phyloP scores from a whole-genome alignment of 495 filamentous ascomycete species.

The Talaromyces trachyspermus region DNA sequence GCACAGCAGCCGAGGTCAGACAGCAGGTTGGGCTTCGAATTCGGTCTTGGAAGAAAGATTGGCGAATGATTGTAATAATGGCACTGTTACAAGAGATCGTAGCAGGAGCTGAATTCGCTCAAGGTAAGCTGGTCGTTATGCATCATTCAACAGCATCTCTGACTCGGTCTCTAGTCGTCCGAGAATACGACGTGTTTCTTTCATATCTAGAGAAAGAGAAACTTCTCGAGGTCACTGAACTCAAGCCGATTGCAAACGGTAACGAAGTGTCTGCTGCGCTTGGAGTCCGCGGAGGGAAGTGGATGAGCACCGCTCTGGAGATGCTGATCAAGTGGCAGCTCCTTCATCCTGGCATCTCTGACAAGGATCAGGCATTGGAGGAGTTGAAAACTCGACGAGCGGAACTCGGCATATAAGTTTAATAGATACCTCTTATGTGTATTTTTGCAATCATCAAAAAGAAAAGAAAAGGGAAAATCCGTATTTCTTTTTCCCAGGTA shows the following conservation, averaged over 20 bases:
- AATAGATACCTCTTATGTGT: slow-evolving; percentile 3
- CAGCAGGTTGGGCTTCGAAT: slow-evolving; percentile 67
- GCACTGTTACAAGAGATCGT: slow-evolving; percentile 61
- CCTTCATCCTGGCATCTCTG: slow-evolving; percentile 57
- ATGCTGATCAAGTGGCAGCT: slow-evolving; percentile 79
- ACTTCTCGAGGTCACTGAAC: slow-evolving; percentile 32
- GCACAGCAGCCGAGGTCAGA: slow-evolving; percentile 33
- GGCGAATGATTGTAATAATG: slow-evolving; percentile 68
- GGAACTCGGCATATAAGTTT: slow-evolving; percentile 46
- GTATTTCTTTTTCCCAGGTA: too few species aligned
- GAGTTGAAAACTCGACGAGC: slow-evolving; percentile 47
- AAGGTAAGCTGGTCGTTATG: slow-evolving; percentile 20
- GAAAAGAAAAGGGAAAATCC: too few species aligned
- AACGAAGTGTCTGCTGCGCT: slow-evolving; percentile 55
- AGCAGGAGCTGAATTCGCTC: slow-evolving; percentile 23
- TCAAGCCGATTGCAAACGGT: slow-evolving; percentile 61
- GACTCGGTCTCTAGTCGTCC: slow-evolving; percentile 21
- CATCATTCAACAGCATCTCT: slow-evolving; percentile 8
- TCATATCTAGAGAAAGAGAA: slow-evolving; percentile 32
- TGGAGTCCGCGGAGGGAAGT: slow-evolving; percentile 58
- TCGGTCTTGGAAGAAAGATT: slow-evolving; percentile 66
- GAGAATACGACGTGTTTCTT: slow-evolving; percentile 40
- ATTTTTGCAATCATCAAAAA: not conserved
- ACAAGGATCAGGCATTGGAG: slow-evolving; percentile 56
- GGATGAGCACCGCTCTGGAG: slow-evolving; percentile 68